These are phyloP conservation scores for Tricholomella constricta DNA, from an alignment of 768 basidiomycete genomes.

Conservation along the genomic window DNA sequence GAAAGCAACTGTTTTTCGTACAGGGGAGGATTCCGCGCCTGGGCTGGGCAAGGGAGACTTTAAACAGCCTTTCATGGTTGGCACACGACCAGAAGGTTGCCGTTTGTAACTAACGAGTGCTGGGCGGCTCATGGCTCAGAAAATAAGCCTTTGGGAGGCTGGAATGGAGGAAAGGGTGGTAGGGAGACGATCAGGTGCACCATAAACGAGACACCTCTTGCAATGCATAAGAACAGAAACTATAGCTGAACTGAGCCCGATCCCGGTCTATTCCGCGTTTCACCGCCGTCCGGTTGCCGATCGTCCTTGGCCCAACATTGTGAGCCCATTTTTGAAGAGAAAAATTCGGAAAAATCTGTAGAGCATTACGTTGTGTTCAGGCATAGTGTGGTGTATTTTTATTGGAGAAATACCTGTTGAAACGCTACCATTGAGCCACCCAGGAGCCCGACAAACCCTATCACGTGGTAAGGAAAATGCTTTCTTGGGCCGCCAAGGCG, in stretches of 20 bases:
- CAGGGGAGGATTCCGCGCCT: slow-evolving; percentile 13
- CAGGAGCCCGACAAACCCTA: not conserved
- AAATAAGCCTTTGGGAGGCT: not conserved
- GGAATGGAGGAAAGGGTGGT: not conserved
- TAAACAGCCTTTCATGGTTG: slow-evolving; percentile 40
- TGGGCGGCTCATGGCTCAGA: not conserved
- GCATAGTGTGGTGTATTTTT: not conserved
- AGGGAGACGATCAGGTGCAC: not conserved
- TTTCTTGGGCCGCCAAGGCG: not conserved
- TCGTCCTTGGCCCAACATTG: not conserved
- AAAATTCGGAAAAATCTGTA: not conserved
- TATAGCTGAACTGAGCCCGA: not conserved
- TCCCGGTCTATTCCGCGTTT: slow-evolving; percentile 12
- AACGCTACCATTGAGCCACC: not conserved
- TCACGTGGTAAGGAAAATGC: slow-evolving; percentile 1
- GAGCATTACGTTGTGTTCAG: not conserved
- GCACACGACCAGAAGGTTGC: slow-evolving; percentile 19
- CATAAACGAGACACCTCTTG: slow-evolving; percentile 9
- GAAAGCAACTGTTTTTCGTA: slow-evolving; percentile 65
- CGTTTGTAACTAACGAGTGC: not conserved
- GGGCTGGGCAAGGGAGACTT: slow-evolving; percentile 31
- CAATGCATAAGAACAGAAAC: slow-evolving; percentile 7
- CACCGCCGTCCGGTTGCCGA: slow-evolving; percentile 5
- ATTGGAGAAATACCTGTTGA: not conserved
- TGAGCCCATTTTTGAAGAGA: not conserved